phyloP scores from a whole-genome alignment of 306 rosid genomes.

The Castanea mollissima region DNA sequence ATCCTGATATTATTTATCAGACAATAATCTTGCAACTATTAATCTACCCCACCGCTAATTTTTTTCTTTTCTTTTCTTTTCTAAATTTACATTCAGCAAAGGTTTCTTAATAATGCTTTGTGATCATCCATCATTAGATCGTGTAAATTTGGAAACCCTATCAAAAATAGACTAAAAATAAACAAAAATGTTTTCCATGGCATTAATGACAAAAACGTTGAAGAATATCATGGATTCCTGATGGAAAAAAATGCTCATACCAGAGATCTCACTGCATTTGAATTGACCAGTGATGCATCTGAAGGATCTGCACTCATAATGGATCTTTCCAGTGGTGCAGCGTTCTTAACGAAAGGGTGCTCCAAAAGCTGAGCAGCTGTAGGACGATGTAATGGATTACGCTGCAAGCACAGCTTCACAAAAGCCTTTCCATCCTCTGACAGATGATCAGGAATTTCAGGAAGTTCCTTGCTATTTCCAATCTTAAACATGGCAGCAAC shows the following conservation, averaged over 20 bases:
- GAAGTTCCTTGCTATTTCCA: slow-evolving; percentile 77
- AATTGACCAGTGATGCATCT: slow-evolving; percentile 36
- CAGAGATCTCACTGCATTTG: slow-evolving; percentile 56
- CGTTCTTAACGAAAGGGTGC: slow-evolving; percentile 78
- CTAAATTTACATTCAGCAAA: background rate
- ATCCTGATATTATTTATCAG: background rate
- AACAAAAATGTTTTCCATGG: background rate
- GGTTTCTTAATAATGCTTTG: background rate
- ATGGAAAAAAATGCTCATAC: slow-evolving; percentile 27
- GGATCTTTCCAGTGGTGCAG: slow-evolving; percentile 62
- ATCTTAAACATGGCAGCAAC: slow-evolving; percentile 96
- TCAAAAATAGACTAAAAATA: background rate
- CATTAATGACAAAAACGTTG: background rate
- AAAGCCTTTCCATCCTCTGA: slow-evolving; percentile 85
- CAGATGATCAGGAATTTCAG: slow-evolving; percentile 72
- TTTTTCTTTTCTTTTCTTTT: background rate
- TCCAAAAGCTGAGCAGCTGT: slow-evolving; percentile 45
- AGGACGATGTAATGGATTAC: slow-evolving; percentile 69
- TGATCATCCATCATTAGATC: background rate
- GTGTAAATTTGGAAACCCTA: background rate
- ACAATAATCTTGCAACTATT: background rate
- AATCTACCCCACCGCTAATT: background rate
- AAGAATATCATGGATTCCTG: background rate
- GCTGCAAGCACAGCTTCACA: slow-evolving; percentile 72
- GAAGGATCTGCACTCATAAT: slow-evolving; percentile 36